Evolutionary conservation across 768 basidiomycete genomes (phyloP).

Genomic region (Phaeotremella fagi): DNA sequence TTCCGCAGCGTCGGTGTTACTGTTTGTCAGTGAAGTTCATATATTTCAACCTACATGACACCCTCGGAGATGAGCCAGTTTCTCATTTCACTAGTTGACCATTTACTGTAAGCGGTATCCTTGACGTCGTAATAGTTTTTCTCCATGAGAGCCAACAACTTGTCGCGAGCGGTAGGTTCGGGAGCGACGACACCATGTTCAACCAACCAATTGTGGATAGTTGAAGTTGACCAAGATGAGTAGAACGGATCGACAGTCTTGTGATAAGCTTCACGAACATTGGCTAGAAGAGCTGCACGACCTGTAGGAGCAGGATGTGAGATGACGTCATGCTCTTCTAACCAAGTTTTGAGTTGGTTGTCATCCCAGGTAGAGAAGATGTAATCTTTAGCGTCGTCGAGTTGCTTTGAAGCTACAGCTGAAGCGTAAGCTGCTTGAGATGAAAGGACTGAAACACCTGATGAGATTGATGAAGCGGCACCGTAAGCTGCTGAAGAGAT

Average conservation of each 20-base stretch:
- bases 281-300: slow-evolving; percentile 62
- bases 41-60: slow-evolving; percentile 36
- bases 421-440: slow-evolving; percentile 45
- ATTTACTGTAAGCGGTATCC: slow-evolving; percentile 47
- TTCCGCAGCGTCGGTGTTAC: slow-evolving; percentile 41
- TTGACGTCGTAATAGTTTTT: slow-evolving; percentile 65
- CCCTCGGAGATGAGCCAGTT: slow-evolving; percentile 48
- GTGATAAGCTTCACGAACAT: slow-evolving; percentile 67
- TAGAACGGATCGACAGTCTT: slow-evolving; percentile 61
- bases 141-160: slow-evolving; percentile 64
- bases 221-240: slow-evolving; percentile 80
- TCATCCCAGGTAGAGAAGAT: slow-evolving; percentile 88
- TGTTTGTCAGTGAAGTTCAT: slow-evolving; percentile 13
- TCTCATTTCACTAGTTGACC: slow-evolving; percentile 43
- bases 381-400: slow-evolving; percentile 78
- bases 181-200: slow-evolving; percentile 68
- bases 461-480: slow-evolving; percentile 41
- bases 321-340: slow-evolving; percentile 68
- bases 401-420: slow-evolving; percentile 34
- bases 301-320: slow-evolving; percentile 61
- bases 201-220: slow-evolving; percentile 79
- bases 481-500: slow-evolving; percentile 35
- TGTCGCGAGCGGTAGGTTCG: slow-evolving; percentile 57
- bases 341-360: slow-evolving; percentile 62
- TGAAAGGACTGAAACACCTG: slow-evolving; percentile 26